Evolutionary conservation across 495 filamentous ascomycete species (phyloP), one percentile per base, ranked within the genome.

Genomic region (Xylaria acuta): DNA sequence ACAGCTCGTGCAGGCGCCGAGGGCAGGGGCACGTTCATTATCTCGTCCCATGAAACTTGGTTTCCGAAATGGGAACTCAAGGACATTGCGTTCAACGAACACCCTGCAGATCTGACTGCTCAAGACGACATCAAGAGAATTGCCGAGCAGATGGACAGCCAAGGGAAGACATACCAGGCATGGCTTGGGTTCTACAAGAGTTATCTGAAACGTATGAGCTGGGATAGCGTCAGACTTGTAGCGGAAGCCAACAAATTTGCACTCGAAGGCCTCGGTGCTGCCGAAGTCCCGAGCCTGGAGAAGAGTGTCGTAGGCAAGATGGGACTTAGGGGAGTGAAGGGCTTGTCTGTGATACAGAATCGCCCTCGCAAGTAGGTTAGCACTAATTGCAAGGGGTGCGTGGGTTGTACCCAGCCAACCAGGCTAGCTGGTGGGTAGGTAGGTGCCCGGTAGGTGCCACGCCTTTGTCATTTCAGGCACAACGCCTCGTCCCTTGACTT

Each of bases 1-100:
- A 93, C 92, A 2, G 92, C 85, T 4, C 89, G 92, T 73, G 91
- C 90, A 30, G 91, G 90, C 30, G 89, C 88, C 22, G 89, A 90
- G 59, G 90, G 90, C n/a, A 85, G 89, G 69, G 91, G 90, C 22
- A 84, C 90, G 47, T 88, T 92, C 75, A 80, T 92, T 59, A 82
- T 92, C 71, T 88, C 88, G 3, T 69, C 88, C 47, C 76, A 80
- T 47, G 91, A 93, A 73, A 84, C 84, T 1, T 91, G 87, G 81
- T 93, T 90, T 80, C 73, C 89, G 22, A 84, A 81, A 32, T 75
- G 60, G 59, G 77, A 70, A 20, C 70, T 84, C 45, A 80, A 77
- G 47, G 78, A 80, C 22, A 82, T 84, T 70, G 71, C 27, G 2
- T 83, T 84, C 64, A 67, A 75, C 60, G 64, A 75, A n/a, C 60